Conservation (phyloP, 2,329 filamentous ascomycete species). For the Plenodomus biglobosus region DNA sequence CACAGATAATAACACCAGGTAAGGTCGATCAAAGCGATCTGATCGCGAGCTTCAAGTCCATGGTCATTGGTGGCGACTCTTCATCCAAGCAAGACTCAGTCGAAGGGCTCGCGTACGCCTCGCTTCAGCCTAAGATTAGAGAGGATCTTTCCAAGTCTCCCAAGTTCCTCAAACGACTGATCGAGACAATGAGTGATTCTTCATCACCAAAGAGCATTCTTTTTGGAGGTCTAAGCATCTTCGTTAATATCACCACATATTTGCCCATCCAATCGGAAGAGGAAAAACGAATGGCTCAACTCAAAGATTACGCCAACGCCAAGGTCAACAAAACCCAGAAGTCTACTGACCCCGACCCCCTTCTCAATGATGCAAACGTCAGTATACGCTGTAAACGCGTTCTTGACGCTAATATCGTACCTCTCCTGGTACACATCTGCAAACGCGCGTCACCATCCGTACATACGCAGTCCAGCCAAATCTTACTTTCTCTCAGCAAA, state of each 20-base stretch:
- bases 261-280: constrained; percentile 79
- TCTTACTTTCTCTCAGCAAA: constrained; percentile 75
- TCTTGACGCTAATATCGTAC: constrained; percentile 75
- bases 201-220: constrained; percentile 60
- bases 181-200: constrained; percentile 57
- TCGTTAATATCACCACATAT: constrained; percentile 83
- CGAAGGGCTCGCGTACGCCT: constrained; percentile 90
- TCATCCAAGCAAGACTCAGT: constrained; percentile 69
- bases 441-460: constrained; percentile 72
- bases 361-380: constrained; percentile 77
- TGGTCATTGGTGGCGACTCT: constrained; percentile 63
- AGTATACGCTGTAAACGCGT: constrained; percentile 73
- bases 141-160: constrained; percentile 73
- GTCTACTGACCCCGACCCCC: constrained; percentile 59
- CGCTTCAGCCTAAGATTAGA: constrained; percentile 81
- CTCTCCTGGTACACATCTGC: constrained; percentile 73
- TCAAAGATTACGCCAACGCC: constrained; percentile 92
- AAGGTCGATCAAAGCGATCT: constrained; percentile 51
- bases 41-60: constrained; percentile 61
- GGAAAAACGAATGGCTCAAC: constrained; percentile 84
- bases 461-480: constrained; percentile 70
- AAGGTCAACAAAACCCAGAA: constrained; percentile 53
- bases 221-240: constrained; percentile 83
- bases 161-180: constrained; percentile 68
- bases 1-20: constrained; percentile 34